Evolutionary conservation across 2,329 filamentous ascomycete species (phyloP).

Genomic region (Scedosporium apiospermum): DNA sequence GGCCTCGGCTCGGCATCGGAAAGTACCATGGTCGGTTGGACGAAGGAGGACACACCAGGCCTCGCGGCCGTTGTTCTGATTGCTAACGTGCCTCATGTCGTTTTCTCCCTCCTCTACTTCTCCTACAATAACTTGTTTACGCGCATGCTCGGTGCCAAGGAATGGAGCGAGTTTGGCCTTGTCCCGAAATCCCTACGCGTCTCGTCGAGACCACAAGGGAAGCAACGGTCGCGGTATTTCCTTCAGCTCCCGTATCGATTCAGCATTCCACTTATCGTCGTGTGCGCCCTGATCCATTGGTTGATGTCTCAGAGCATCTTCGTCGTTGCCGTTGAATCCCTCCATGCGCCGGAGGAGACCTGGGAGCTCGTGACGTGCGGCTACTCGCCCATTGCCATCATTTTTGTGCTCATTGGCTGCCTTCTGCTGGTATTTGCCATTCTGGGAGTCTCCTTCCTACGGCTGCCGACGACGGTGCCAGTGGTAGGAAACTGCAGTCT

Average conservation of each 20-base stretch:
- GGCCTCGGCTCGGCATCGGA: too few species aligned
- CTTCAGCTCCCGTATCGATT: constrained; percentile 16
- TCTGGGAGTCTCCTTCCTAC: background rate
- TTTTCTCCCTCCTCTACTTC: background rate
- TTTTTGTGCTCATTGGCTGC: background rate
- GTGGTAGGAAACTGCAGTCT: background rate
- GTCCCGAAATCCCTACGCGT: background rate
- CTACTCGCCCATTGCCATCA: background rate
- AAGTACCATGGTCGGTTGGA: too few species aligned
- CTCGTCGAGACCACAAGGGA: constrained; percentile 7
- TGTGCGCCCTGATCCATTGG: background rate
- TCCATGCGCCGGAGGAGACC: too few species aligned
- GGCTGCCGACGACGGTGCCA: background rate
- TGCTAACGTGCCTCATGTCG: background rate
- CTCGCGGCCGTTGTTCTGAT: background rate
- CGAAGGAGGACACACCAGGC: background rate
- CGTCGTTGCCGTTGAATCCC: background rate
- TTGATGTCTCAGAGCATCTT: background rate
- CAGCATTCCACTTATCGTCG: constrained; percentile 12
- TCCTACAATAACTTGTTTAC: background rate
- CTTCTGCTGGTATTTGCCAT: background rate
- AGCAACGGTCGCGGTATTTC: constrained; percentile 14
- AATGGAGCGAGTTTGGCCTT: background rate
- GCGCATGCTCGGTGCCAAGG: background rate
- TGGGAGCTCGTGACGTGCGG: background rate